Evolutionary conservation across 306 rosid species (phyloP).

Genomic region (Cicer yamashitae): DNA sequence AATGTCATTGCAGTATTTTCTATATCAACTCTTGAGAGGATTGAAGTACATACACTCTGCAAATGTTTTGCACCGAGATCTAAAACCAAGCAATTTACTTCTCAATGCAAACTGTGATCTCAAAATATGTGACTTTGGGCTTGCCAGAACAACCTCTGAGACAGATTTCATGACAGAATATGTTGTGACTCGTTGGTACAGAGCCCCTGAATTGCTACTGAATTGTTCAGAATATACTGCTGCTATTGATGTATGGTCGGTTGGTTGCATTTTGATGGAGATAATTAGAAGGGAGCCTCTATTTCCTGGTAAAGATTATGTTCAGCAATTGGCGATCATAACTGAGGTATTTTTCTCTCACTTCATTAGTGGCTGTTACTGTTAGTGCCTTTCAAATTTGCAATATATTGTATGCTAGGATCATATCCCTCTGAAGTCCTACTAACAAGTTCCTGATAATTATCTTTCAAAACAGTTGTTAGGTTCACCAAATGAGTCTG

Average conservation of each 20-base stretch:
- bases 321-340: slow-evolving; percentile 58
- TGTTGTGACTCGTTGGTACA: slow-evolving; percentile 66
- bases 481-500: slow-evolving; percentile 89
- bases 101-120: slow-evolving; percentile 63
- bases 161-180: slow-evolving; percentile 62
- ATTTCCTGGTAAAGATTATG: slow-evolving; percentile 64
- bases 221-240: slow-evolving; percentile 62
- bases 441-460: slow-evolving; percentile 32
- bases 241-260: slow-evolving; percentile 67
- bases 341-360: slow-evolving; percentile 48
- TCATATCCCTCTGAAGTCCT: slow-evolving; percentile 16
- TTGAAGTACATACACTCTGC: slow-evolving; percentile 60
- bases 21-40: slow-evolving; percentile 56
- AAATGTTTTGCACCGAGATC: slow-evolving; percentile 61
- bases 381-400: slow-evolving; percentile 25
- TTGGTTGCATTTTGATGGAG: slow-evolving; percentile 65
- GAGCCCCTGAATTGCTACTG: slow-evolving; percentile 61
- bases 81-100: slow-evolving; percentile 64
- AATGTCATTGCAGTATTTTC: slow-evolving; percentile 51
- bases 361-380: background rate
- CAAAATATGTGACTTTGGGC: slow-evolving; percentile 63
- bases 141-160: slow-evolving; percentile 66
- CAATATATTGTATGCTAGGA: slow-evolving; percentile 7
- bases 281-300: slow-evolving; percentile 56
- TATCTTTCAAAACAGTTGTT: slow-evolving; percentile 58